Base-by-base conservation (phyloP, 169 alveolate species). In the Eimeria zaria region DNA sequence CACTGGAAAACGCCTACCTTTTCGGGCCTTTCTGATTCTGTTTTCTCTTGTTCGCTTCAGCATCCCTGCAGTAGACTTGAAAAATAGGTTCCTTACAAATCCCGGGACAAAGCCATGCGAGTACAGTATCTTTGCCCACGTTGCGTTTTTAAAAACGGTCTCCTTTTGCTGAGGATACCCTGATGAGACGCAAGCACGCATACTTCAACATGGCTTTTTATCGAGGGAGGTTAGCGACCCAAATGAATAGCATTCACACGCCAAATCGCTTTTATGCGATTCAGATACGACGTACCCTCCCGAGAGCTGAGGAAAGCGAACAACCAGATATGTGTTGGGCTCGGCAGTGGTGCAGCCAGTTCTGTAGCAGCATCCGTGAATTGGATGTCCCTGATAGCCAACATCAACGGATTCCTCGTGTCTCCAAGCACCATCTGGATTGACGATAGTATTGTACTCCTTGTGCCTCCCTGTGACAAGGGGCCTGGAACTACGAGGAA, bases 151-250 rank as follows among this genome's bases (percentile, higher is more conserved):
- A 9, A 87, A 33, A 27, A 53, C 94, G 24, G 74, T 55, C 22
- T 64, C 81, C 81, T 87, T 87, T 62, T 87, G 94, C 46, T 62
- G 94, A 51, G 81, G 94, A 64, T 87, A 87, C 48, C 84, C 94
- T 87, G 94, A 62, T 36, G 58, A 9, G 78, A 87, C 46, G 22
- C 33, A 44, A 60, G 36, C 39, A 78, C 27, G 33, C 48, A 46
- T 44, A 8, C 8, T 30, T 14, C 48, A 16, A 27, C 67, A 30
- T 48, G 89, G 2, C 48, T 80, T 1, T 14, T 46, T 48, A 12
- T n/a, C 46, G 7, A 20, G 39, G 30, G 24, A n/a, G 27, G 16
- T 8, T 22, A 18, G 60, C 22, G 87, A 62, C 62, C 46, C 39
- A 76, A 20, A 11, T 27, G 6, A 0, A 20, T 1, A 5, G 22